Evolutionary conservation across 345 rosid genomes (phyloP).

Genomic region (Mangifera indica): DNA sequence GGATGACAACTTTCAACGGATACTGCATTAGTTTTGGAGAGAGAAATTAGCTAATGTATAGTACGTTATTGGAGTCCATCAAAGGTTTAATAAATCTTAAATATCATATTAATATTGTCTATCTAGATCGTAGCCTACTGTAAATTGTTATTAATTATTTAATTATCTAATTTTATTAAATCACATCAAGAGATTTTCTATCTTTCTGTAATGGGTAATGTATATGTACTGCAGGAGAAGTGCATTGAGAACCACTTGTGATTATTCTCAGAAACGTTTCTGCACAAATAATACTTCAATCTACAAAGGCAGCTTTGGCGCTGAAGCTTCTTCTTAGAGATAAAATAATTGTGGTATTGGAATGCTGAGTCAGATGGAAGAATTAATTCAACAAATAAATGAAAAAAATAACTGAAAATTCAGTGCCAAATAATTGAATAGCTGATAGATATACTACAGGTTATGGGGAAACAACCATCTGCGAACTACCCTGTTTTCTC

Average conservation of each 20-base stretch:
- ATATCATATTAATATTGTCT: too few relatives aligned
- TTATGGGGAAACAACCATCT: conserved; percentile 1
- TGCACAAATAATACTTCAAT: conserved; percentile 19
- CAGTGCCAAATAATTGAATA: neutral
- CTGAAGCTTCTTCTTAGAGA: conserved; percentile 36
- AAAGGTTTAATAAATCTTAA: too few relatives aligned
- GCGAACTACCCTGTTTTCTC: neutral
- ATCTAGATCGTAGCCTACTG: too few relatives aligned
- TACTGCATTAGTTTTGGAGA: too few relatives aligned
- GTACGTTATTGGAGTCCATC: too few relatives aligned
- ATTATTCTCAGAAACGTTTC: conserved; percentile 35
- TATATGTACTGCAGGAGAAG: conserved; percentile 26
- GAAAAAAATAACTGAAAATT: neutral
- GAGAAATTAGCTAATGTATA: too few relatives aligned
- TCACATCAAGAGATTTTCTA: too few relatives aligned
- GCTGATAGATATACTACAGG: neutral
- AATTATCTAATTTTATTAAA: too few relatives aligned
- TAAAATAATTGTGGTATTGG: conserved; percentile 37
- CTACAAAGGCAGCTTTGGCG: conserved; percentile 30
- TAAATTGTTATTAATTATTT: too few relatives aligned
- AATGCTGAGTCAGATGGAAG: conserved; percentile 32
- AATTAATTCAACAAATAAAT: neutral
- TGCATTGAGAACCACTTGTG: conserved; percentile 34
- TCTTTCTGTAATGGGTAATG: conserved; percentile 33
- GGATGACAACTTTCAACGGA: too few relatives aligned